A percentile compares a stretch with the other conserved stretches of the same genome.
Evolutionary conservation across 2,329 filamentous ascomycete genomes (phyloP).

Genomic region (Nakataea oryzae): DNA sequence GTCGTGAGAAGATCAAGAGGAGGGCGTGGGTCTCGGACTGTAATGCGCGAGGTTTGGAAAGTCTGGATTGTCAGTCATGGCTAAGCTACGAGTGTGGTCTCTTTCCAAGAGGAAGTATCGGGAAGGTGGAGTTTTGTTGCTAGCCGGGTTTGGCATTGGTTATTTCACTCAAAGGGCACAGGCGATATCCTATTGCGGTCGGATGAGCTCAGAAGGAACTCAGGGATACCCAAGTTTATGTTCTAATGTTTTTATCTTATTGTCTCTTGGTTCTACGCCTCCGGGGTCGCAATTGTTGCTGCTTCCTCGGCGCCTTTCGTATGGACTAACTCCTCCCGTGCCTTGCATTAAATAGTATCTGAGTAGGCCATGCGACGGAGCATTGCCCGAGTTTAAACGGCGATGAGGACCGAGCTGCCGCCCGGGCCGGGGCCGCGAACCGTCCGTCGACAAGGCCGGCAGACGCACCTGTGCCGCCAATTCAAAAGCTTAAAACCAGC

Average conservation of each 20-base stretch:
- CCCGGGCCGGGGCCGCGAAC: too few species aligned
- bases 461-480: background rate
- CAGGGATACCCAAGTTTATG: background rate
- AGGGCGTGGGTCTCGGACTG: too few species aligned
- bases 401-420: background rate
- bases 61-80: too few species aligned
- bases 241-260: background rate
- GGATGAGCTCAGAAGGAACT: background rate
- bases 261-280: too few species aligned
- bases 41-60: too few species aligned
- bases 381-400: background rate
- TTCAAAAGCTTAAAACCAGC: background rate
- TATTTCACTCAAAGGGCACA: background rate
- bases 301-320: too few species aligned
- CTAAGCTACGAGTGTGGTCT: background rate
- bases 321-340: too few species aligned
- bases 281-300: too few species aligned
- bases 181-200: background rate
- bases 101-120: background rate
- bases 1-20: too few species aligned
- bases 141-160: background rate
- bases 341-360: too few species aligned
- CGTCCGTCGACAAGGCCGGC: background rate
- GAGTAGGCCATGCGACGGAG: too few species aligned
- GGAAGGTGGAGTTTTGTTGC: background rate